A percentile compares a stretch with the other conserved stretches of the same genome.
Conservation (phyloP, 163 green algal genomes). For the Scenedesmus sp. region DNA sequence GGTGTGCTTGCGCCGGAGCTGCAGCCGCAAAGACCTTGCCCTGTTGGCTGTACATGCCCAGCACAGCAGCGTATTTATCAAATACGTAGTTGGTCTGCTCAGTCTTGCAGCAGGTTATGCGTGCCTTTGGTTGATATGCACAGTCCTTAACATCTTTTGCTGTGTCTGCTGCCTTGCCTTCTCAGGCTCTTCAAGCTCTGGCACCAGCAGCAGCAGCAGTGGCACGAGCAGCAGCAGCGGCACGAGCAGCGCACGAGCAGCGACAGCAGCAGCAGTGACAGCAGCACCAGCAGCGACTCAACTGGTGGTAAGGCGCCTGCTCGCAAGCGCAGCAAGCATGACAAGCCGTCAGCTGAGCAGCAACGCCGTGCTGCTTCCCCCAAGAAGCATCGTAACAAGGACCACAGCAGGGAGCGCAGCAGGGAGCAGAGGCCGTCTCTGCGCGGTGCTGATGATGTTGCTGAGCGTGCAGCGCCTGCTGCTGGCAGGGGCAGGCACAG, state of each 20-base stretch:
- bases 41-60: neutral
- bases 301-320: neutral
- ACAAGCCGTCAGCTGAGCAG: neutral
- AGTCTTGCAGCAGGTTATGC: too few species aligned
- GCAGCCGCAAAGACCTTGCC: too few species aligned
- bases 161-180: neutral
- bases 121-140: too few species aligned
- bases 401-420: neutral
- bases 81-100: too few species aligned
- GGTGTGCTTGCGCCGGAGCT: neutral
- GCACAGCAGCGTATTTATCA: neutral
- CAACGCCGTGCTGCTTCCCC: neutral
- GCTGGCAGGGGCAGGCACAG: neutral
- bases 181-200: slow-evolving; percentile 2
- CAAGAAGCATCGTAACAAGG: neutral
- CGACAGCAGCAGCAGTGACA: slow-evolving; percentile 41
- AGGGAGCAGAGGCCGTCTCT: neutral
- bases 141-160: neutral
- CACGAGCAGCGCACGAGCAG: slow-evolving; percentile 28
- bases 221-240: slow-evolving; percentile 31
- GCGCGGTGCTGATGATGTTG: neutral
- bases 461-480: slow-evolving; percentile 2
- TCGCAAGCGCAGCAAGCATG: slow-evolving; percentile 25
- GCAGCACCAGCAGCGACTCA: slow-evolving; percentile 48
- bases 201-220: slow-evolving; percentile 24